Base-by-base conservation (phyloP, 2,329 filamentous ascomycete genomes). In the Xylaria sp. region DNA sequence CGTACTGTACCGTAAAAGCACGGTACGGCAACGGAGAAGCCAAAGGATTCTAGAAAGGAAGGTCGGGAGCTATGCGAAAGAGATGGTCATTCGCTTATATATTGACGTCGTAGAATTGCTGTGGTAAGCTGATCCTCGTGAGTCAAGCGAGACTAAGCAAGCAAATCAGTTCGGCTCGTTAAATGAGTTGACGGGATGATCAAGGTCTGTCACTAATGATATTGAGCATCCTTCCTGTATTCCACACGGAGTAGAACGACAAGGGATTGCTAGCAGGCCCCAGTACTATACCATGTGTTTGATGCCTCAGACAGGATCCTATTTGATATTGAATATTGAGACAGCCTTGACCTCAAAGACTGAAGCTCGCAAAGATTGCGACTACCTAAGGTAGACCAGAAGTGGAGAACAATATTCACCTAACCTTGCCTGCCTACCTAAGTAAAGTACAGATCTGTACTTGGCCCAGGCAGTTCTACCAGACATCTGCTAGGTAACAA, bases 1-100 rank as follows among this genome's bases (percentile, higher is more conserved):
- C 40, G 48, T 48, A 40, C 42, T 39, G 45, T 52, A 56, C 16
- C 26, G 29, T 44, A 50, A 56, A 21, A 50, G 8, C 5, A 34
- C 29, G 16, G 29, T 13, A 34, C 29, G 16, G 29, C 29, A 34
- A 34, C 16, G 9, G 4, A 7, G 4, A 34, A 34, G 47, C 19
- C 42, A 45, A 26, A 29, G 44, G 16, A 34, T 50, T 64, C 63
- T 37, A 66, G 62, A 65, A 64, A 63, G 63, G 64, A 66, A 67
- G 64, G 64, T 63, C 55, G 51, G 51, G 39, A 52, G 60, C 57
- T 56, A 57, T 44, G 48, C 49, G 46, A 57, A 61, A 60, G 59
- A 61, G 48, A 57, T 56, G 50, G 54, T 53, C 58, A 61, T 61
- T 50, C 50, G 50, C 45, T 55, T 57, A 54, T 63, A 65, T 62